Percentiles rank a stretch among this genome's conserved stretches.
Conservation (phyloP, 305 asterid genomes). For the Galium porrigens region DNA sequence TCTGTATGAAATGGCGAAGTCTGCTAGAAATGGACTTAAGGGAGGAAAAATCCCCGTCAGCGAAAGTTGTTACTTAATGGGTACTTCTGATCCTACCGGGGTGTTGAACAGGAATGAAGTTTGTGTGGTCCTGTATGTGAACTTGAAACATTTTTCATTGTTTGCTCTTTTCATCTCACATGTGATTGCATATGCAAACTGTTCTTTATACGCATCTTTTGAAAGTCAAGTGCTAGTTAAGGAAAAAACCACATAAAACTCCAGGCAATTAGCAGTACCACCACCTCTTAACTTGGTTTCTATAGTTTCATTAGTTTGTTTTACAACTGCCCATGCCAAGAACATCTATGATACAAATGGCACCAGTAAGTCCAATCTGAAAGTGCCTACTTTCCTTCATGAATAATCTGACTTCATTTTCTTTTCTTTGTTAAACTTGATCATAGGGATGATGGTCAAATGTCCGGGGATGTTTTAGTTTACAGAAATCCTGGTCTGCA, state of each 20-base stretch:
- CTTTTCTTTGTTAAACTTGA: not conserved
- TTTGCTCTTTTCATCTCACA: not conserved
- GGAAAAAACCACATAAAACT: not conserved
- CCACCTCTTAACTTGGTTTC: not conserved
- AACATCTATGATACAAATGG: not conserved
- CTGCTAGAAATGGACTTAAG: constrained; percentile 32
- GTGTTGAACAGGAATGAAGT: constrained; percentile 45
- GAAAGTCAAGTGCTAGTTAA: not conserved
- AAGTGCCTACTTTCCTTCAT: not conserved
- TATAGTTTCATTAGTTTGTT: not conserved
- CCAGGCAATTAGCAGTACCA: not conserved
- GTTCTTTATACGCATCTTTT: not conserved
- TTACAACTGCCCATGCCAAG: not conserved
- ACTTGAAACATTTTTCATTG: constrained; percentile 8
- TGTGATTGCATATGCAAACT: not conserved
- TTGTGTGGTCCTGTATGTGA: constrained; percentile 66
- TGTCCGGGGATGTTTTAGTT: constrained; percentile 63
- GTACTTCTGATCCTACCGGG: constrained; percentile 79
- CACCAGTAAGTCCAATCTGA: not conserved
- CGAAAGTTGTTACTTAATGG: constrained; percentile 73
- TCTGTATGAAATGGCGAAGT: constrained; percentile 27
- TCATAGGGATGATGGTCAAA: constrained; percentile 53
- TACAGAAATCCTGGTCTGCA: constrained; percentile 85
- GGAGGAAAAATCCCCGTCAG: constrained; percentile 50
- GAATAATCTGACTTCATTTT: not conserved